Base-by-base conservation (phyloP, 2,329 filamentous ascomycete species). In the Sporothrix sp. region DNA sequence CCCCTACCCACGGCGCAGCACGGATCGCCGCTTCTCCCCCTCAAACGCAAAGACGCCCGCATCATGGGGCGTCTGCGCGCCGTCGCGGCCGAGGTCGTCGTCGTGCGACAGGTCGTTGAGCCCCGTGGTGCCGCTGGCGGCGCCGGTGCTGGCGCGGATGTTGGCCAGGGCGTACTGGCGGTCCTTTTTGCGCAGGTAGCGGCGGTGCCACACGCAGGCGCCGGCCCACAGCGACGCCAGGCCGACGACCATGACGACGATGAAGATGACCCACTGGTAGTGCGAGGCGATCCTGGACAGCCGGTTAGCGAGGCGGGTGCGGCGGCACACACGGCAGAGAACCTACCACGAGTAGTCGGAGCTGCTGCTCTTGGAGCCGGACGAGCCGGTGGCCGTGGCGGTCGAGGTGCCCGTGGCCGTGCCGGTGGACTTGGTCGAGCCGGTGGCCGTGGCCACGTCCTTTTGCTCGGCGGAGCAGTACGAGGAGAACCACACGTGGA, bases 261-360 rank as follows among this genome's bases (percentile, higher is more conserved):
- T 73, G 75, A 93, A 87, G 55, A 91, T 74, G 40, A 94, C 78
- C 87, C 87, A 95, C 69, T 81, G 75, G 71, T 79, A 87, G 65
- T 91, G 86, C 25, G 71, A 74, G 7, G 75, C 73, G 45, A 86
- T 68, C 84, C 85, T 87, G 16, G 30, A 16, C 7, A n/a, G 13
- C 8, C 6, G 6, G 25, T 45, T 46, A 50, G 46, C 14, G 23
- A 37, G n/a, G 20, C 33, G 43, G 36, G 20, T 11, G 10, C n/a
- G 20, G 4, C 7, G 13, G 21, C 36, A 23, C 23, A 23, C 21
- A 23, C 11, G 9, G 14, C 20, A 27, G 10, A 47, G n/a, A 4
- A 45, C 54, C 11, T 36, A 56, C 53, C 54, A 56, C n/a, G 40
- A 28, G 33, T 47, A 27, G 33, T 18, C 18, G 4, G 32, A 25